Conservation (phyloP, 139 green algal species). For the Trebouxia sp. region DNA sequence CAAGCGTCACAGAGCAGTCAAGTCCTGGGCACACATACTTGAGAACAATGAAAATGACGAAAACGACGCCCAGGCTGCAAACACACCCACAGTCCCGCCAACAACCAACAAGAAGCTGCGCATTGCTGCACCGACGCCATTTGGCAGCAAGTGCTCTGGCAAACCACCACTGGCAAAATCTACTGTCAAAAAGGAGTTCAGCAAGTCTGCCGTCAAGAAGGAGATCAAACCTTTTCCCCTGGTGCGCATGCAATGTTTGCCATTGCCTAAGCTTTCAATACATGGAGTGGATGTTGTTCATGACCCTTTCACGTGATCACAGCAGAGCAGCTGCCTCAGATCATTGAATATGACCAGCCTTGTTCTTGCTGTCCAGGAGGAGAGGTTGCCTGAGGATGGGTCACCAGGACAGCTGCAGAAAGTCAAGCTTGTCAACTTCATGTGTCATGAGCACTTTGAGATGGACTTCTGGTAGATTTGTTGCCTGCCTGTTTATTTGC, state of each 20-base stretch:
- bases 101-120: slow-evolving; percentile 28
- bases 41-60: slow-evolving; percentile 29
- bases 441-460: slow-evolving; percentile 78
- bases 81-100: slow-evolving; percentile 4
- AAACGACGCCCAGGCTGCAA: slow-evolving; percentile 20
- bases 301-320: too few relatives aligned
- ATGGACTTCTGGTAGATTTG: slow-evolving; percentile 53
- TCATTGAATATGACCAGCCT: too few relatives aligned
- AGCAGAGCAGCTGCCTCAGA: too few relatives aligned
- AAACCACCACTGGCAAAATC: background rate
- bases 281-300: too few relatives aligned
- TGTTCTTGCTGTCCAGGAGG: background rate
- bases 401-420: slow-evolving; percentile 43
- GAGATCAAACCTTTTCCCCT: background rate
- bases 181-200: background rate
- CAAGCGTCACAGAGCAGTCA: background rate
- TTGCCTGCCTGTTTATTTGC: background rate
- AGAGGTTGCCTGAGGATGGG: background rate
- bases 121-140: slow-evolving; percentile 37
- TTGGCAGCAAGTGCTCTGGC: slow-evolving; percentile 35
- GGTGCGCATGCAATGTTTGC: background rate
- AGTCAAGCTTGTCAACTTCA: slow-evolving; percentile 74
- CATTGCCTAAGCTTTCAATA: background rate
- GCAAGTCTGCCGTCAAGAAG: background rate
- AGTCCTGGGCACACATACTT: background rate